Base-by-base conservation (phyloP, 78 protist species). In the Emiliania huxleyi region DNA sequence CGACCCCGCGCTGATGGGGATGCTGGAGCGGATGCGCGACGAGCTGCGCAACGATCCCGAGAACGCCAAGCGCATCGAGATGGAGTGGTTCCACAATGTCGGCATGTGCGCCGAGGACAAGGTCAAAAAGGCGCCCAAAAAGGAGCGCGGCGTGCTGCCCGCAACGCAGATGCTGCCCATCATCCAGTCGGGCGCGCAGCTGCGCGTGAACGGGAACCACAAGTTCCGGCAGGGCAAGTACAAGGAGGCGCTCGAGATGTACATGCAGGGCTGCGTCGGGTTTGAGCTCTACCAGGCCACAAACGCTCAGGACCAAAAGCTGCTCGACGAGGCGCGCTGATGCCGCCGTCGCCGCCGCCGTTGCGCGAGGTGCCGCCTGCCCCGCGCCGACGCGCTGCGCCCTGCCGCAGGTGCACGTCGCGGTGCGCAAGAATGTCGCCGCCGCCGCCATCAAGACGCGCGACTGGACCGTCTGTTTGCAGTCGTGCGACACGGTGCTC, bases 91-190 rank as follows among this genome's bases (percentile, higher is more conserved):
- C 23, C 75, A 62, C 75, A 62, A 62, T 21, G 33, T 62, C 12
- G 11, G n/a, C 23, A 2, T 62, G 33, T 62, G 75, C 23, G 75
- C 75, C 12, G 75, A 62, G 75, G 75, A 62, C 75, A 8, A 62
- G 75, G 33, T 62, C n/a, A 62, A 62, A 15, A 8, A 21, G 23
- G 75, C 75, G 75, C 75, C 75, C 29, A 62, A 62, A 15, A 62
- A 62, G 33, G 75, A 62, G 75, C 75, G 75, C 33, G 75, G 75
- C 33, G 85, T 77, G 42, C 85, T 77, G 22, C 85, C 85, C 48
- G 85, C 85, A 5, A 40, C 85, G 85, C 85, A 77, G 46, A 77
- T 77, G 85, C 85, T 77, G n/a, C 85, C 85, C 48, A 77, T 77
- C 12, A 77, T 77, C 85, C 44, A 37, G 15, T 77, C 85, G 44